Percentiles rank a stretch among this genome's conserved stretches.
phyloP scores from a whole-genome alignment of 2,329 filamentous ascomycete genomes.

The Cryphonectria parasitica region DNA sequence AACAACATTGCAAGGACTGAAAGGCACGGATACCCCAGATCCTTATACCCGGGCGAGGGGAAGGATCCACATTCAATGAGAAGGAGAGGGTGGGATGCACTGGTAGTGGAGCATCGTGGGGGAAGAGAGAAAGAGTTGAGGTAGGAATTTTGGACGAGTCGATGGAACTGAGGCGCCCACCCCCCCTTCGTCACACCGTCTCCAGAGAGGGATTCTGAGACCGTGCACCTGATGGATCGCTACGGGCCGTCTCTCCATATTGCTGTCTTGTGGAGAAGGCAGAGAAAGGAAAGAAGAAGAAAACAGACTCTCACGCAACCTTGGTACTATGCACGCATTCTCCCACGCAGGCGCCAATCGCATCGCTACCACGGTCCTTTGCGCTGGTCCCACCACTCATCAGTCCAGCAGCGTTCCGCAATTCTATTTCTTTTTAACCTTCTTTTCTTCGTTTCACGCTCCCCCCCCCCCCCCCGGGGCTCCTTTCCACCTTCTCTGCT shows the following conservation, averaged over 20 bases:
- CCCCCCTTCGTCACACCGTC: neutral
- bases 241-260: constrained; percentile 30
- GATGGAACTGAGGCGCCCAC: neutral
- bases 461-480: too few species aligned
- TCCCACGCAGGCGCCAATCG: neutral
- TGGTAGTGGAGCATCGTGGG: neutral
- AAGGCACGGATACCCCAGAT: neutral
- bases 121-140: neutral
- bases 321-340: neutral
- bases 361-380: neutral
- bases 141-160: neutral
- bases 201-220: neutral
- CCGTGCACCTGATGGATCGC: constrained; percentile 8
- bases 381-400: neutral
- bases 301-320: neutral
- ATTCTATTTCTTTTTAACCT: too few species aligned
- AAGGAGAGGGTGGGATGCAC: neutral
- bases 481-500: neutral
- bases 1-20: neutral
- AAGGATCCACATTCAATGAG: neutral
- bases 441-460: too few species aligned
- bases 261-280: constrained; percentile 4
- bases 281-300: neutral
- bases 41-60: neutral
- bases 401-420: neutral